phyloP scores from a whole-genome alignment of 257 asterid species.

The Solanum gandarillasii region DNA sequence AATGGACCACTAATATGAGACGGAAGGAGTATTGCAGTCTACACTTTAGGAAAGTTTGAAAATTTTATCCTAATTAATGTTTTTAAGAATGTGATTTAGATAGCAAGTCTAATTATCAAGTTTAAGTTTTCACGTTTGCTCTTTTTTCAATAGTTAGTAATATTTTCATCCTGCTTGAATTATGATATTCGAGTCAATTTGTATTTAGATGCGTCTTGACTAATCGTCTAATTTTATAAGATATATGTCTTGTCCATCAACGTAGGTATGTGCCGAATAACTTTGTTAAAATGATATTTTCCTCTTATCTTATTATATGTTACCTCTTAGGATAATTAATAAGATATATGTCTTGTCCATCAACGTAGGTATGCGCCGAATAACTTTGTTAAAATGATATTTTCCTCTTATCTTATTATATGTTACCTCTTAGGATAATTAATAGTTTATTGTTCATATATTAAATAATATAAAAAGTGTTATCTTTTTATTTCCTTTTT shows the following conservation, averaged over 20 bases:
- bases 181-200: background rate
- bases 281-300: background rate
- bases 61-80: background rate
- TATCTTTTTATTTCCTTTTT: too few relatives aligned
- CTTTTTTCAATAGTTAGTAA: background rate
- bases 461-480: background rate
- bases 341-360: too few relatives aligned
- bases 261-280: background rate
- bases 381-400: background rate
- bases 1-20: too few relatives aligned
- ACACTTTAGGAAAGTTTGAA: background rate
- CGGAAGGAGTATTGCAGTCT: background rate
- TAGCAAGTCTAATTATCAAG: background rate
- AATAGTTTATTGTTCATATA: background rate
- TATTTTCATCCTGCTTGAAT: background rate
- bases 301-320: background rate
- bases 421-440: background rate
- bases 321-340: background rate
- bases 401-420: background rate
- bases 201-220: fast-evolving
- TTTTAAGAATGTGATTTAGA: background rate
- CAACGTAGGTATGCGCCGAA: background rate
- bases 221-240: background rate
- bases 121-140: background rate
- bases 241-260: background rate